Base-by-base conservation (phyloP, 495 filamentous ascomycete genomes). In the Xylaria grammica region DNA sequence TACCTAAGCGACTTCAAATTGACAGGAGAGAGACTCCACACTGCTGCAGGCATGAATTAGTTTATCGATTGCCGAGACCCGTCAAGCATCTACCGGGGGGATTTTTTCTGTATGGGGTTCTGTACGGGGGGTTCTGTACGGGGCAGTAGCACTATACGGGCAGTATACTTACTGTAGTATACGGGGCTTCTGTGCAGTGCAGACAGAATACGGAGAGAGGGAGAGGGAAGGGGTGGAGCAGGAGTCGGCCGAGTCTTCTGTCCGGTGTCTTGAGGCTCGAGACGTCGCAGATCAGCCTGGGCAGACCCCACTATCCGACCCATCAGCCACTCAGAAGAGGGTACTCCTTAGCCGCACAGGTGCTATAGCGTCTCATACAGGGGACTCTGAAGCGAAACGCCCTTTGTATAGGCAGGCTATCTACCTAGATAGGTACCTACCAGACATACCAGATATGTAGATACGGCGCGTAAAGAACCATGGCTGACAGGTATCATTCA, bases 51-150 rank as follows among this genome's bases (percentile, higher is more conserved):
- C 5, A 7, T 17, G 29, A 26, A 11, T 15, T 58, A 45, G 54
- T 24, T 58, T 58, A 58, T 59, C 56, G 56, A 59, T 59, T 59
- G 56, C 56, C 56, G 56, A 59, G 56, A 59, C 27, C 56, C 40
- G 40, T n/a, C n/a, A n/a, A n/a, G 56, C 42, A 29, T 29, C 54
- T 24, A 38, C 26, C 27, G 13, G 32, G 22, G 11, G 34, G 34
- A 36, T 5, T 11, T n/a, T n/a, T n/a, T n/a, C n/a, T n/a, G n/a
- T n/a, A n/a, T n/a, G n/a, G n/a, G n/a, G n/a, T n/a, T n/a, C n/a
- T n/a, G n/a, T n/a, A n/a, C n/a, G n/a, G n/a, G n/a, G n/a, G n/a
- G n/a, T n/a, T n/a, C n/a, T n/a, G n/a, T n/a, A n/a, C n/a, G n/a
- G n/a, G n/a, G n/a, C n/a, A n/a, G n/a, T n/a, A n/a, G n/a, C n/a